Evolutionary conservation across 768 basidiomycete species (phyloP), one percentile per base, ranked within the genome.

Genomic region (Kwoniella sp.): DNA sequence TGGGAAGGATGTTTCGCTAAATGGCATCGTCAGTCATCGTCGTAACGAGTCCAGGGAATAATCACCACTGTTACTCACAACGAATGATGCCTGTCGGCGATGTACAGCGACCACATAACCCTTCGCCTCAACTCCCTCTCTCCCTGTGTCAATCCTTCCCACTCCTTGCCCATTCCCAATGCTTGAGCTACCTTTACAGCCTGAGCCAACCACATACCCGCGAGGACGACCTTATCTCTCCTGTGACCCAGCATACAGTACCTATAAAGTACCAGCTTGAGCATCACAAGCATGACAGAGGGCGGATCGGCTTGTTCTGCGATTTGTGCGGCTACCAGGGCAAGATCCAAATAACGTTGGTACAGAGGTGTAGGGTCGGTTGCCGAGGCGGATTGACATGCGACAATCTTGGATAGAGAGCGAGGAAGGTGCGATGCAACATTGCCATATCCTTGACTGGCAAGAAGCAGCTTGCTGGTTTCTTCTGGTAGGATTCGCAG

Each of bases 401-500:
- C 53, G 12, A 76, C 50, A n/a, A 76, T 50, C 17, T 68, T 66
- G 9, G 64, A 61, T 22, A 67, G 63, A 9, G 61, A 61, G 15
- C 63, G 67, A 15, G 60, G 63, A 8, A 58, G 46, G 17, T 30
- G 52, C 36, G 30, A 55, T 24, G 13, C 37, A 64, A 49, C 10
- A 50, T 36, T 44, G 44, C 47, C 22, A 60, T 69, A 36, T 0
- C 48, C 55, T 44, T 64, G 62, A 46, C 52, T 51, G 5, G 75
- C 71, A 4, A 77, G 68, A 6, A 77, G 54, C 0, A 77, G 55
- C 25, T 69, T 68, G 25, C 67, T 66, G 2, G 75, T 72, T 54
- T 77, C 75, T 22, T 72, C 71, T 1, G 75, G 72, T 29, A 77
- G 52, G 36, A 77, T 68, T 22, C 75, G 70, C n/a, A 77, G 46